A percentile compares a stretch with the other conserved stretches of the same genome.
Evolutionary conservation across 2,329 filamentous ascomycete species (phyloP).

Genomic region (Fusarium oxysporum): DNA sequence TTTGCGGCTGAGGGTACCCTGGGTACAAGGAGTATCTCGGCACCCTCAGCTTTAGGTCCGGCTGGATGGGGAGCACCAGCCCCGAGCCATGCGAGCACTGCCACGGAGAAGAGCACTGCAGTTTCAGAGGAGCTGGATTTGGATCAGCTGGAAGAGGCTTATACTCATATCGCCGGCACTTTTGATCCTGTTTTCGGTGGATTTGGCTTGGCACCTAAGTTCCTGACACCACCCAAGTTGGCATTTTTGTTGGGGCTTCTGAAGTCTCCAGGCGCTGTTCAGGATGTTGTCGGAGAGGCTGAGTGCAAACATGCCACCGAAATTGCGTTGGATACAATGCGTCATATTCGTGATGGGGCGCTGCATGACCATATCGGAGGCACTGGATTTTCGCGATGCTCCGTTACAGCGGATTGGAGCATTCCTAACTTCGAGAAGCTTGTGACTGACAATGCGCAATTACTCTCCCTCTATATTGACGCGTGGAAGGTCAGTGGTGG

Average conservation of each 20-base stretch:
- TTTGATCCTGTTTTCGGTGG: slow-evolving; percentile 84
- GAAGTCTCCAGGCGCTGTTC: slow-evolving; percentile 76
- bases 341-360: slow-evolving; percentile 73
- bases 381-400: slow-evolving; percentile 76
- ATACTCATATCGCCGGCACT: slow-evolving; percentile 80
- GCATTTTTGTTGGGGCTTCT: slow-evolving; percentile 82
- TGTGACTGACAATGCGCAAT: slow-evolving; percentile 89
- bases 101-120: slow-evolving; percentile 39
- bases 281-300: slow-evolving; percentile 86
- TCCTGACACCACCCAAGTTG: slow-evolving; percentile 87
- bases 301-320: slow-evolving; percentile 79
- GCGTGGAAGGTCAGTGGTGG: slow-evolving; percentile 74
- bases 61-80: slow-evolving; percentile 49
- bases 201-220: slow-evolving; percentile 86
- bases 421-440: slow-evolving; percentile 98
- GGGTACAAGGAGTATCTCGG: slow-evolving; percentile 54
- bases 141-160: slow-evolving; percentile 91
- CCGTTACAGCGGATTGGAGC: slow-evolving; percentile 91
- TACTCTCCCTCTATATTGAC: slow-evolving; percentile 86
- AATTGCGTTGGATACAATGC: slow-evolving; percentile 85
- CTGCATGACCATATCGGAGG: slow-evolving; percentile 67
- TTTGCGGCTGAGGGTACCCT: slow-evolving; percentile 91
- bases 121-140: slow-evolving; percentile 81
- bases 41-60: slow-evolving; percentile 46
- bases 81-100: slow-evolving; percentile 39